These are phyloP conservation scores for Dryas octopetala DNA, from an alignment of 306 rosid genomes.

Conservation along the genomic window DNA sequence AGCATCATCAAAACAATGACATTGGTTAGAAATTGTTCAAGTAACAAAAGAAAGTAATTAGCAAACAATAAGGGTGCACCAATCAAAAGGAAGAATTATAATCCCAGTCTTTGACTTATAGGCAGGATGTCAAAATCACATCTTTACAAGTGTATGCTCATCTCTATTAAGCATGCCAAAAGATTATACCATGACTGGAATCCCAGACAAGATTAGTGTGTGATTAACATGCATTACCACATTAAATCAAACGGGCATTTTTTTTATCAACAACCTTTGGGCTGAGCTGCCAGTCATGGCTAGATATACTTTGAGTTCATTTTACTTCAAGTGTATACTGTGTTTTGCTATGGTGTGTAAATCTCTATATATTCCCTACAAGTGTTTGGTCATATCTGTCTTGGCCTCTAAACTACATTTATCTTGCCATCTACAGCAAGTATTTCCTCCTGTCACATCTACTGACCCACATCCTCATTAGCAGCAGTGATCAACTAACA, in stretches of 20 bases:
- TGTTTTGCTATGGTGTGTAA: not conserved
- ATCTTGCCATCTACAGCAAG: no score
- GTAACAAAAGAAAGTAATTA: not conserved
- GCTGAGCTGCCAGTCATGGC: not conserved
- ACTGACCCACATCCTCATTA: no score
- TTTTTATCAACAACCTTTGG: not conserved
- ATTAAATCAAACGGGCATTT: slow-evolving; percentile 1
- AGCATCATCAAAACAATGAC: slow-evolving; percentile 15
- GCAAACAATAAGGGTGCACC: not conserved
- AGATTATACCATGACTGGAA: not conserved
- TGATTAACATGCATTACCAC: slow-evolving; percentile 4
- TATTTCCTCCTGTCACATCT: no score
- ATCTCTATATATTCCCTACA: not conserved
- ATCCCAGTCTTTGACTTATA: slow-evolving; percentile 4
- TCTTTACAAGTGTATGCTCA: not conserved
- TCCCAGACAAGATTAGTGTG: not conserved
- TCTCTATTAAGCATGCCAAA: not conserved
- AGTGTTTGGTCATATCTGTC: not conserved
- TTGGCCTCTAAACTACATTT: not conserved
- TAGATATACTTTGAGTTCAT: slow-evolving; percentile 1
- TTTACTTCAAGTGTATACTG: not conserved
- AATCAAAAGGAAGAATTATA: slow-evolving; percentile 3
- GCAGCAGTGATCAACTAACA: no score
- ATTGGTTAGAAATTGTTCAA: slow-evolving; percentile 1
- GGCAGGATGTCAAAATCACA: slow-evolving; percentile 20